Percentiles rank a stretch among this genome's conserved stretches.
Evolutionary conservation across 352 stramenopile species (phyloP).

Genomic region (Pythium coloratum): DNA sequence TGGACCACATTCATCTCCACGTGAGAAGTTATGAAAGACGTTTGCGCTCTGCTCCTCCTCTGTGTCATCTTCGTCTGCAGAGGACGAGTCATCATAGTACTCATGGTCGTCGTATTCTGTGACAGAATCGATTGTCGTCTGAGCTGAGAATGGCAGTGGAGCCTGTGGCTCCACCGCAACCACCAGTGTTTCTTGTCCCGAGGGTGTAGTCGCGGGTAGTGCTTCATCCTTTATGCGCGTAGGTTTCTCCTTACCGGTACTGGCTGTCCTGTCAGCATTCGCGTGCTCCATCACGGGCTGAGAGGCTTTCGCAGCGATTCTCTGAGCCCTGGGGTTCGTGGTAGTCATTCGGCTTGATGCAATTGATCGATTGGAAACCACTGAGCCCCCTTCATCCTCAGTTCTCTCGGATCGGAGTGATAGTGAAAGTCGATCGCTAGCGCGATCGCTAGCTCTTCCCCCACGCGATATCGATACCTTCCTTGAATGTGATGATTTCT

Average conservation of each 20-base stretch:
- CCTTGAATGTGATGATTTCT: not conserved
- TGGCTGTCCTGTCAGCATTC: too few relatives aligned
- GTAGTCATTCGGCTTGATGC: not conserved
- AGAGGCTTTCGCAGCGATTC: too few relatives aligned
- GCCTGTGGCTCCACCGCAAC: not conserved
- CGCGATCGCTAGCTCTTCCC: not conserved
- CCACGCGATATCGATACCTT: not conserved
- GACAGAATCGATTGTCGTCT: not conserved
- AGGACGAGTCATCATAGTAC: not conserved
- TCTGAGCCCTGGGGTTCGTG: too few relatives aligned
- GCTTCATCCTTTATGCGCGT: too few relatives aligned
- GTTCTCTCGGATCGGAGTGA: not conserved
- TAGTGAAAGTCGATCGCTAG: not conserved
- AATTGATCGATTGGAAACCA: not conserved
- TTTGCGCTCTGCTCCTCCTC: not conserved
- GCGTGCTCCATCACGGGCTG: too few relatives aligned
- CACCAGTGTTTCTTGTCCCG: not conserved
- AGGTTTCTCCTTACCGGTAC: too few relatives aligned
- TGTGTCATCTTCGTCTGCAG: slow-evolving; percentile 3
- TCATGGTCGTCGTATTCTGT: slow-evolving; percentile 5
- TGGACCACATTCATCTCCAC: slow-evolving; percentile 5
- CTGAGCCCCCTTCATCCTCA: not conserved
- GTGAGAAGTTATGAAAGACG: not conserved
- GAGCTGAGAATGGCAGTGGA: not conserved
- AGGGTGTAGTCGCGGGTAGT: not conserved